Conservation (phyloP, 805 yeast genomes). For the Hanseniaspora pseudoguilliermondii region DNA sequence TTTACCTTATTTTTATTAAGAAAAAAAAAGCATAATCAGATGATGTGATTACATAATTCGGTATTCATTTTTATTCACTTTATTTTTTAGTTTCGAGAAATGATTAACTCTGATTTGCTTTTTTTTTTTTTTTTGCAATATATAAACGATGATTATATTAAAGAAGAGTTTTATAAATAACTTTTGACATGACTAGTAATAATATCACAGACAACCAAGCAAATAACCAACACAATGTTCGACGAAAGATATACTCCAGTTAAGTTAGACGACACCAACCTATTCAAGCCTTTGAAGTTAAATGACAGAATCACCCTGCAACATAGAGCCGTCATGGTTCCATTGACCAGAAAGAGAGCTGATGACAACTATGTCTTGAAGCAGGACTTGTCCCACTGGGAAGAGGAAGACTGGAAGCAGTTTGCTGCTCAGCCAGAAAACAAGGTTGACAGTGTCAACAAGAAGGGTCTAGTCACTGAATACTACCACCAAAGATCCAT, state of each 20-base stretch:
- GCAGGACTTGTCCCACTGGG: not conserved
- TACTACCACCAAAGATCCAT: slow-evolving; percentile 47
- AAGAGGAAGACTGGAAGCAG: not conserved
- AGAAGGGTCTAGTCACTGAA: slow-evolving; percentile 32
- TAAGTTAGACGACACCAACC: slow-evolving; percentile 26
- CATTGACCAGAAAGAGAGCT: slow-evolving; percentile 36
- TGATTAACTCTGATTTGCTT: no score
- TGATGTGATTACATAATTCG: not conserved
- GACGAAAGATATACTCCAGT: slow-evolving; percentile 17
- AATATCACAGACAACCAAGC: not conserved
- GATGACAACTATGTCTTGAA: slow-evolving; percentile 14
- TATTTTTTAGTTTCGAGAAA: no score
- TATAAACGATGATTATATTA: no score
- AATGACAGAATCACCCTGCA: slow-evolving; percentile 27
- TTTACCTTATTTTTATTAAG: no score
- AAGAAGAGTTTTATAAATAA: no score
- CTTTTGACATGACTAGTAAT: no score
- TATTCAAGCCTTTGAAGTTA: slow-evolving; percentile 36
- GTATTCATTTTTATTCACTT: no score
- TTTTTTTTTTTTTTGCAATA: no score
- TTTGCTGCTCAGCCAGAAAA: slow-evolving; percentile 20
- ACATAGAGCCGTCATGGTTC: slow-evolving; percentile 33
- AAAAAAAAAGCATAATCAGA: not conserved
- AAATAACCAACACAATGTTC: not conserved
- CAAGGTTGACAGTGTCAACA: slow-evolving; percentile 27